Evolutionary conservation across 192 early-diverging fungal genomes (phyloP).

Genomic region (Gryganskiella cystojenkinii): DNA sequence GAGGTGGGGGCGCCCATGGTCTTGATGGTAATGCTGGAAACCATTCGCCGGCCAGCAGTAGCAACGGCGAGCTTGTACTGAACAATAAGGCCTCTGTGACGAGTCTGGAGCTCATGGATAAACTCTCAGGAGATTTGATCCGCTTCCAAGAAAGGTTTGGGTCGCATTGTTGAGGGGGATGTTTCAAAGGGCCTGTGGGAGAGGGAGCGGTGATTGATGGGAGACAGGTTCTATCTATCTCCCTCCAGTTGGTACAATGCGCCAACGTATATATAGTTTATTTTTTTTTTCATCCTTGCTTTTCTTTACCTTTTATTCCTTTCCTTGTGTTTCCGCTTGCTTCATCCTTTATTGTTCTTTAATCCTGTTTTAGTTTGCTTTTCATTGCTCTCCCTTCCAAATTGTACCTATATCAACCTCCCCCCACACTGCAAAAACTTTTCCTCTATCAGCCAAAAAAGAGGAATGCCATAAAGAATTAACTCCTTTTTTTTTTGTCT

Average conservation of each 20-base stretch:
- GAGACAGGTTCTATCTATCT: too few species aligned
- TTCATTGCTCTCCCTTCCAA: background rate
- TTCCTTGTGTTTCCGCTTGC: background rate
- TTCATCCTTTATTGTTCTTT: background rate
- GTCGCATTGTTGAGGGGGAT: background rate
- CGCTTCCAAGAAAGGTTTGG: slow-evolving; percentile 61
- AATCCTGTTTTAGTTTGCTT: background rate
- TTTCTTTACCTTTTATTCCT: background rate
- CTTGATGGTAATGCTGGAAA: too few species aligned
- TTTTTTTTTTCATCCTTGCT: background rate
- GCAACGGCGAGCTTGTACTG: background rate
- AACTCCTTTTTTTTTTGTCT: too few species aligned
- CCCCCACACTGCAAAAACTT: too few species aligned
- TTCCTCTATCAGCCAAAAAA: too few species aligned
- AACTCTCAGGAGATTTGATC: slow-evolving; percentile 54
- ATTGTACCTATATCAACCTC: too few species aligned
- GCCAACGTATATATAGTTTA: too few species aligned
- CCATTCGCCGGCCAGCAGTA: background rate
- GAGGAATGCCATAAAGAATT: too few species aligned
- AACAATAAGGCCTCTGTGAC: background rate
- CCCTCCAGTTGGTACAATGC: too few species aligned
- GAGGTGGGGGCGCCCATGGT: too few species aligned
- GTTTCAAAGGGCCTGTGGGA: background rate
- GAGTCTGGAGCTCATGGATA: slow-evolving; percentile 58
- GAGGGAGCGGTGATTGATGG: background rate